Evolutionary conservation across 2,329 filamentous ascomycete species (phyloP).

Genomic region (Claviceps citrina): DNA sequence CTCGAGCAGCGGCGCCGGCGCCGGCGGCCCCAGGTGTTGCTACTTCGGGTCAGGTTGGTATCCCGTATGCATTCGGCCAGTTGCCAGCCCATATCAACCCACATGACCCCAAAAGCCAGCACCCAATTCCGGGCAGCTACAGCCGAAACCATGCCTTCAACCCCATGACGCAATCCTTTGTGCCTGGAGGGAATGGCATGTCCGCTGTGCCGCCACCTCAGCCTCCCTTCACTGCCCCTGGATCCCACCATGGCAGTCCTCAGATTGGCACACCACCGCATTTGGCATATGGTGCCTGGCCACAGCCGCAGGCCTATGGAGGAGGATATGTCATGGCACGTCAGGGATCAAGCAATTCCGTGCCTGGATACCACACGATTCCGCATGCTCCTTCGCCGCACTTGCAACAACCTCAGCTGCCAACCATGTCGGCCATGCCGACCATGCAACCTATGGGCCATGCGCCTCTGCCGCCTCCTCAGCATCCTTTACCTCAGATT

Average conservation of each 20-base stretch:
- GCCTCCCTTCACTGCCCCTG: constrained; percentile 31
- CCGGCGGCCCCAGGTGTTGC: constrained; percentile 14
- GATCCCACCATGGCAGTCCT: constrained; percentile 37
- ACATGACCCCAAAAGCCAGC: constrained; percentile 57
- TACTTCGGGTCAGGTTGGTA: constrained; percentile 15
- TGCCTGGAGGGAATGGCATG: constrained; percentile 45
- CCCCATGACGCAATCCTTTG: constrained; percentile 83
- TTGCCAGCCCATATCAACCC: constrained; percentile 55
- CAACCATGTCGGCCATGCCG: constrained; percentile 7
- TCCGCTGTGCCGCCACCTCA: constrained; percentile 32
- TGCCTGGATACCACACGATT: constrained; percentile 32
- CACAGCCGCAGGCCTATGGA: constrained; percentile 32
- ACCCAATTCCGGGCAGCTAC: constrained; percentile 72
- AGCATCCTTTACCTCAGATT: constrained; percentile 26
- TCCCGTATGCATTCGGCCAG: constrained; percentile 65
- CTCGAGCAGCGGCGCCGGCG: constrained; percentile 14
- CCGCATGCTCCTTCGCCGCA: constrained; percentile 26
- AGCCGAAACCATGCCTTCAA: constrained; percentile 73
- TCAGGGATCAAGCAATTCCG: constrained; percentile 39
- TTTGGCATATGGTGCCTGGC: constrained; percentile 33
- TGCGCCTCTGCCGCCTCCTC: constrained; percentile 18
- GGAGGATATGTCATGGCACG: constrained; percentile 39
- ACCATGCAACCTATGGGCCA: constrained; percentile 20
- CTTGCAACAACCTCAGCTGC: constrained; percentile 5
- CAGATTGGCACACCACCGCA: constrained; percentile 38